Evolutionary conservation across 768 basidiomycete species (phyloP).

Genomic region (Lactarius vividus): DNA sequence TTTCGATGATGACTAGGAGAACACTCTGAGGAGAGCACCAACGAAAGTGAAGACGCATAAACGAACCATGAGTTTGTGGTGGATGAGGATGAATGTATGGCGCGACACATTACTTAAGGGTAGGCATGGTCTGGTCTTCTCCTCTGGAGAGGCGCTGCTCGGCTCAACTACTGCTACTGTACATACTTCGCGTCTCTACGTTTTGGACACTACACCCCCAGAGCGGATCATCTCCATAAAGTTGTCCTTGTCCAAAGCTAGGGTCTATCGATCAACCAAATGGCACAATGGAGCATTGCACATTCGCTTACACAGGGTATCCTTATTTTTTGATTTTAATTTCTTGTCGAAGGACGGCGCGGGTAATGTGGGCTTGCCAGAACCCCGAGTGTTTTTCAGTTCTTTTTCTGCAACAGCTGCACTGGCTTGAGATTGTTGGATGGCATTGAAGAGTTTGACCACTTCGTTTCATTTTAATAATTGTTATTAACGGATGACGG

Average conservation of each 20-base stretch:
- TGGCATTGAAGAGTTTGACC: conserved; percentile 83
- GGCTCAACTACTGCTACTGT: neutral
- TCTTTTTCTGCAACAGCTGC: conserved; percentile 52
- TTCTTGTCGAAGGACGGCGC: conserved; percentile 57
- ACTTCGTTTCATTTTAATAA: conserved; percentile 40
- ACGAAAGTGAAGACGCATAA: conserved; percentile 25
- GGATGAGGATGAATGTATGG: conserved; percentile 4
- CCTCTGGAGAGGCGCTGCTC: neutral
- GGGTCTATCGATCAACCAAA: conserved; percentile 13
- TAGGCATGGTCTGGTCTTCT: neutral
- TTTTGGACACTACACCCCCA: conserved; percentile 74
- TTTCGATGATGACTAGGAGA: conserved; percentile 43
- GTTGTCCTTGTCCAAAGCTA: conserved; percentile 65
- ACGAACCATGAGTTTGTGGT: conserved; percentile 25
- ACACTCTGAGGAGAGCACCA: conserved; percentile 13
- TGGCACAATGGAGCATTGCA: neutral
- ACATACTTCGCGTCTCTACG: conserved; percentile 38
- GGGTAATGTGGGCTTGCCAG: conserved; percentile 69
- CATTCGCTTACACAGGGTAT: conserved; percentile 47
- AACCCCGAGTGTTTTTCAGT: conserved; percentile 59
- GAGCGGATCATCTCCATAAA: conserved; percentile 84
- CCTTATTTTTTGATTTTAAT: conserved; percentile 48
- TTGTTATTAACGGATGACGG: neutral
- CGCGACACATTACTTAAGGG: conserved; percentile 12
- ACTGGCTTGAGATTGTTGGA: conserved; percentile 74